Conservation (phyloP, 805 yeast genomes). For the Starmerella lactis-condensi region DNA sequence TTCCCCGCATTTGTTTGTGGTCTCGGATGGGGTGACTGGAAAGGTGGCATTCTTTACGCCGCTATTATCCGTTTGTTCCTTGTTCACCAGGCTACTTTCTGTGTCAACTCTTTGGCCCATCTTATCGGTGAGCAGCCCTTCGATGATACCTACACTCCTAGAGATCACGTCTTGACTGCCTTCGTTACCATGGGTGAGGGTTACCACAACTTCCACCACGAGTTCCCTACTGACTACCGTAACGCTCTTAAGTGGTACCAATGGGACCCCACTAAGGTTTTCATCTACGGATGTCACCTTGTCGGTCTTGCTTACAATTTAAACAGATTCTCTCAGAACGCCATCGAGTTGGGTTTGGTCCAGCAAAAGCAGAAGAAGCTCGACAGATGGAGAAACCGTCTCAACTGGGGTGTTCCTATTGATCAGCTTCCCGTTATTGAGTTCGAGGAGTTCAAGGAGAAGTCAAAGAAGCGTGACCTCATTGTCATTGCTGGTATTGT, state of each 20-base stretch:
- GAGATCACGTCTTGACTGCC: slow-evolving; percentile 45
- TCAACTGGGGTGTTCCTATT: slow-evolving; percentile 90
- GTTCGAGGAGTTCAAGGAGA: slow-evolving; percentile 34
- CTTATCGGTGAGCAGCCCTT: slow-evolving; percentile 54
- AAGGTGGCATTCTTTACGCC: slow-evolving; percentile 62
- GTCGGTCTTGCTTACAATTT: slow-evolving; percentile 43
- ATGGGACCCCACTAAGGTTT: slow-evolving; percentile 77
- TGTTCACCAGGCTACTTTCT: slow-evolving; percentile 64
- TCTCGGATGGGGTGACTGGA: slow-evolving; percentile 49
- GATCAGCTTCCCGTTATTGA: slow-evolving; percentile 60
- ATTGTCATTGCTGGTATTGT: slow-evolving; percentile 80
- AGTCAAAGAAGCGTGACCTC: slow-evolving; percentile 38
- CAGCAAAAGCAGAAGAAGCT: slow-evolving; percentile 69
- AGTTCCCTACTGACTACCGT: slow-evolving; percentile 80
- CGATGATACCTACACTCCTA: slow-evolving; percentile 55
- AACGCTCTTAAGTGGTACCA: slow-evolving; percentile 53
- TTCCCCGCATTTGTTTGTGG: slow-evolving; percentile 54
- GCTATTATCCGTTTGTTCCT: slow-evolving; percentile 54
- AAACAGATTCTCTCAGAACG: slow-evolving; percentile 36
- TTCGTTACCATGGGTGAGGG: slow-evolving; percentile 76
- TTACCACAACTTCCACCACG: slow-evolving; percentile 85
- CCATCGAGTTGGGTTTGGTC: slow-evolving; percentile 51
- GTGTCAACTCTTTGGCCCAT: slow-evolving; percentile 73
- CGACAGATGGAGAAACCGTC: slow-evolving; percentile 54
- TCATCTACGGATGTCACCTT: slow-evolving; percentile 33